Conservation (phyloP, 441 rosid genomes). For the Jatropha multifida region DNA sequence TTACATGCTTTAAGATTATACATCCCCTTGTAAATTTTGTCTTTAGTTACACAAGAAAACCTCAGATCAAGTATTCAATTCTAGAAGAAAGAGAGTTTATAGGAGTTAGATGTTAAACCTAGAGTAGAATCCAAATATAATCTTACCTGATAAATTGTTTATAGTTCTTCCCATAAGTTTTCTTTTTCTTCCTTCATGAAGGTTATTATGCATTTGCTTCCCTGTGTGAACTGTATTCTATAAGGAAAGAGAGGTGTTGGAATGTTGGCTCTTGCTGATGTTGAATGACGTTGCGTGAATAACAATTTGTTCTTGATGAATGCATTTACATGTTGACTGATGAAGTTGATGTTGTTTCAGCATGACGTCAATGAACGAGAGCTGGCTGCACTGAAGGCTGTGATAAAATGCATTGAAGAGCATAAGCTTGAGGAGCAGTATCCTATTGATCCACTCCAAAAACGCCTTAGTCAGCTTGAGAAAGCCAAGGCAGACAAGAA, state of each 20-base stretch:
- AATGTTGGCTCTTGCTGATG: not conserved
- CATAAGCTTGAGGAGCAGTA: slow-evolving; percentile 88
- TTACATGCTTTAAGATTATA: not conserved
- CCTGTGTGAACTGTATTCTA: not conserved
- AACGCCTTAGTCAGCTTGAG: slow-evolving; percentile 73
- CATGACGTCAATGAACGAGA: slow-evolving; percentile 83
- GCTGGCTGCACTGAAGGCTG: slow-evolving; percentile 77
- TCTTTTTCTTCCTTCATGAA: not conserved
- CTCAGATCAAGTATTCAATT: not conserved
- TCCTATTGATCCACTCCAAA: slow-evolving; percentile 67
- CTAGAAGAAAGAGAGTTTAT: not conserved
- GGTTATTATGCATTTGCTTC: not conserved
- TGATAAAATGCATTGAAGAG: slow-evolving; percentile 91
- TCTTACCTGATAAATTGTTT: not conserved
- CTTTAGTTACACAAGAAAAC: not conserved
- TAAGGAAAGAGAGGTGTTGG: not conserved
- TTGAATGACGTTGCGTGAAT: slow-evolving; percentile 3
- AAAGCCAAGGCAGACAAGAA: slow-evolving; percentile 95
- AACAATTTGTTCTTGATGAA: not conserved
- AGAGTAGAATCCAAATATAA: not conserved
- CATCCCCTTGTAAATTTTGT: not conserved
- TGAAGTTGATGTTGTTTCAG: slow-evolving; percentile 33
- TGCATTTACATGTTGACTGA: slow-evolving; percentile 9
- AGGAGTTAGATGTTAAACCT: not conserved
- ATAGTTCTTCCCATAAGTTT: not conserved